Evolutionary conservation across 257 asterid species (phyloP), one percentile per base, ranked within the genome.

Genomic region (Solanum appendiculatum): DNA sequence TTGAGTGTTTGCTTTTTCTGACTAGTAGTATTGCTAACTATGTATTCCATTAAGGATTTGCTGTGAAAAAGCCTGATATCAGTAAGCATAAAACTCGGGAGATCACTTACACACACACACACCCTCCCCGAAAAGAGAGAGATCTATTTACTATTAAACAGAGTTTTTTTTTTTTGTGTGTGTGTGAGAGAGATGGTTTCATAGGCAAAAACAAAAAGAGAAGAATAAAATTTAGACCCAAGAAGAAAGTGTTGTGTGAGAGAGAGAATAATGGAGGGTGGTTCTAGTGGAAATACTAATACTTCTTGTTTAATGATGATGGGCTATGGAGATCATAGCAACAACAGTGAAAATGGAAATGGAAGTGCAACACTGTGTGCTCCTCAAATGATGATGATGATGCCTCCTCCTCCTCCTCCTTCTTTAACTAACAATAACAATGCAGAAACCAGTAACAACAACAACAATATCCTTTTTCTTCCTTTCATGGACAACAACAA

Each of bases 51-150:
- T 92, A 96, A 94, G 95, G 92, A 46, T 86, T 69, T 21, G n/a
- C 82, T 48, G 34, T 68, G 34, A 34, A 63, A 70, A 86, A 72
- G 83, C 72, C 98, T 93, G 96, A 93, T 86, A 86, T 87, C 86
- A 90, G 94, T 91, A 88, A 88, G 94, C 99, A 90, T 86, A 94
- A 94, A 96, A 91, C 95, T 94, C 99, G 98, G 99, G 99, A 93
- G 99, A 85, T 89, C 92, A 84, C 92, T 91, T 90, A 91, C 33
- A 29, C 60, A 51, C 33, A 29, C 60, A 51, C 60, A 51, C 63
- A 54, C 63, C 77, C 60, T 40, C 15, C 4, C 54, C 90, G 81
- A 83, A 86, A 89, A 90, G 81, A 82, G 70, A 66, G 56, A 68
- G 83, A 23, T 40, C 9, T 9, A 89, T 37, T 51, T 63, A 82